Evolutionary conservation across 2,329 filamentous ascomycete genomes (phyloP).

Genomic region (Colletotrichum coccodes): DNA sequence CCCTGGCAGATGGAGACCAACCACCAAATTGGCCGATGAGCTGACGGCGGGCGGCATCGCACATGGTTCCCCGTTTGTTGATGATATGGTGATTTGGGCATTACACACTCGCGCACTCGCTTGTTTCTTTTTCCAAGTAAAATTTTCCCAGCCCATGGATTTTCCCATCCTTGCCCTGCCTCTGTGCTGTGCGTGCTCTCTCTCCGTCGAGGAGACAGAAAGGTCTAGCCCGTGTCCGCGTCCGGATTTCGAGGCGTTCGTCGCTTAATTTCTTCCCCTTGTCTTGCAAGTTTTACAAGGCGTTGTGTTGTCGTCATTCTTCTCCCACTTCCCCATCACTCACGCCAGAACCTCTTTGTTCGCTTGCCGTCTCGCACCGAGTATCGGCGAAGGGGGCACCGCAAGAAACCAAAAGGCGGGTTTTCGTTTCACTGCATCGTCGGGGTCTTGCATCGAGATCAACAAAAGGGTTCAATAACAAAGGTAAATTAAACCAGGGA

Average conservation of each 20-base stretch:
- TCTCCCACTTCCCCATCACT: conserved; percentile 15
- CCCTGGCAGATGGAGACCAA: neutral
- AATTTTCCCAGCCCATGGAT: neutral
- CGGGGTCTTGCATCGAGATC: conserved; percentile 3
- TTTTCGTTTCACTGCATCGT: conserved; percentile 15
- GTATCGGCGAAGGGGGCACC: conserved; percentile 9
- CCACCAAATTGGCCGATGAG: neutral
- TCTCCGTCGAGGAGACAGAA: neutral
- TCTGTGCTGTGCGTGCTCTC: neutral
- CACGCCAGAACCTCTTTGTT: no score
- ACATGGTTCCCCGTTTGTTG: neutral
- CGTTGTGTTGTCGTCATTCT: conserved; percentile 28
- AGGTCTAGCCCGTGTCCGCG: neutral
- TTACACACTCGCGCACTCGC: neutral
- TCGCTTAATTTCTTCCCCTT: conserved; percentile 28
- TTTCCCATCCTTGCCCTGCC: neutral
- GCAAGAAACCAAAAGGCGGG: neutral
- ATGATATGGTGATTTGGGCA: neutral
- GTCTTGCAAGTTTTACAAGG: neutral
- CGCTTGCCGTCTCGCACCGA: no score
- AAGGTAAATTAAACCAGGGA: neutral
- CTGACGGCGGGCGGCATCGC: neutral
- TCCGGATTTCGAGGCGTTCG: neutral
- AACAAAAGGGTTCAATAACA: conserved; percentile 27
- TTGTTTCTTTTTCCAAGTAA: neutral